Percentiles rank a stretch among this genome's conserved stretches.
Conservation (phyloP, 139 green algal species). For the Chloropicon primus region DNA sequence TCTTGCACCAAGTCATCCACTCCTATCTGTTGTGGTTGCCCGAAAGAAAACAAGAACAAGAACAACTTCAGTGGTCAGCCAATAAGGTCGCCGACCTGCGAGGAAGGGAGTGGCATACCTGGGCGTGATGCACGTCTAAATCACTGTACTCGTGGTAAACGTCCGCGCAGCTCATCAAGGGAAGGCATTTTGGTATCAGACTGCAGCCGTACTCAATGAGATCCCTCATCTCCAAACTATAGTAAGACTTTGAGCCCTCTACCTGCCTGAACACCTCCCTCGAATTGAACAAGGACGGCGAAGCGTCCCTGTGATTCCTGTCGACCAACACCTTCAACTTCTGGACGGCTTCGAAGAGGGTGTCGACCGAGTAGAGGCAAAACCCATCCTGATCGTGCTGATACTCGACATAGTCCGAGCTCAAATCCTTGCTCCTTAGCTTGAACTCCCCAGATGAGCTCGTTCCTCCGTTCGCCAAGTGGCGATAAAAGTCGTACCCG, state of each 20-base stretch:
- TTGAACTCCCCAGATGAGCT: no score
- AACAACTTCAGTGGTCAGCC: no score
- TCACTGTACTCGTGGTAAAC: background rate
- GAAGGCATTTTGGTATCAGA: background rate
- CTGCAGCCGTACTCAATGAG: background rate
- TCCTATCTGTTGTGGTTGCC: conserved; percentile 31
- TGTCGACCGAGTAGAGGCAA: background rate
- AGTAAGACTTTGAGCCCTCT: background rate
- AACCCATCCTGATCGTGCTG: background rate
- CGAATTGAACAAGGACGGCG: background rate
- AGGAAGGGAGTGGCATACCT: no score
- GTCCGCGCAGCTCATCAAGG: background rate
- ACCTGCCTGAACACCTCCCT: background rate
- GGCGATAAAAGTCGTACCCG: no score
- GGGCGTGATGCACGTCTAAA: no score
- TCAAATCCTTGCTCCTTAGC: background rate
- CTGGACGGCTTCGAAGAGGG: background rate
- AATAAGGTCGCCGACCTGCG: no score
- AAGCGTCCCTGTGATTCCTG: background rate
- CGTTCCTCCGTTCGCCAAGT: no score
- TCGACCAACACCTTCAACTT: background rate
- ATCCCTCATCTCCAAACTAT: background rate
- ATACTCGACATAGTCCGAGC: background rate
- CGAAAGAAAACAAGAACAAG: no score
- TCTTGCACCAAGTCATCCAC: conserved; percentile 34